These are phyloP conservation scores for Ophiorrhiza pumila DNA, from an alignment of 257 asterid species.

Conservation along the genomic window DNA sequence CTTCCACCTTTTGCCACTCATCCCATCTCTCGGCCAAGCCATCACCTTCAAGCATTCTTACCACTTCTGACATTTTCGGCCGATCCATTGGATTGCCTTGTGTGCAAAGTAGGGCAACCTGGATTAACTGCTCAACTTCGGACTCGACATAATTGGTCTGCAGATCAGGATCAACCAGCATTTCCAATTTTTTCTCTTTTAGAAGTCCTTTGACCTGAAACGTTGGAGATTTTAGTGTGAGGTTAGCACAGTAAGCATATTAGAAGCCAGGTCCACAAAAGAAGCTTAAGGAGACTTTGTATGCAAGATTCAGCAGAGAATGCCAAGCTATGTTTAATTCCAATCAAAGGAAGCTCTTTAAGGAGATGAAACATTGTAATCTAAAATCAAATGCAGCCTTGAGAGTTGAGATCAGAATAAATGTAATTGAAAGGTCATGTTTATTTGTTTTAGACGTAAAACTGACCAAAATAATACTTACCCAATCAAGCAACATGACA, in stretches of 20 bases:
- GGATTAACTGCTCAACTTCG: slow-evolving; percentile 54
- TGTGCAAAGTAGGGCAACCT: slow-evolving; percentile 49
- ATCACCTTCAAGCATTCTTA: slow-evolving; percentile 51
- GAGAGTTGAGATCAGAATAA: neutral
- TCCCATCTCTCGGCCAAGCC: slow-evolving; percentile 58
- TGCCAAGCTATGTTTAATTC: neutral
- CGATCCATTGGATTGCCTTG: slow-evolving; percentile 52
- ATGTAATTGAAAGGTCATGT: neutral
- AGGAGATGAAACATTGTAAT: neutral
- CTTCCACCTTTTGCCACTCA: slow-evolving; percentile 62
- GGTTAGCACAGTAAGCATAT: neutral
- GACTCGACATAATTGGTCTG: slow-evolving; percentile 40
- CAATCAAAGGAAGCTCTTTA: neutral
- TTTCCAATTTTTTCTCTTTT: slow-evolving; percentile 45
- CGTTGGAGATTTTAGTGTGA: neutral
- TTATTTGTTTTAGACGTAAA: neutral
- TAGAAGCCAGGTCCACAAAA: neutral
- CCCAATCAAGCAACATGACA: slow-evolving; percentile 62
- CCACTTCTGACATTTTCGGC: slow-evolving; percentile 58
- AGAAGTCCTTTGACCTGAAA: slow-evolving; percentile 53
- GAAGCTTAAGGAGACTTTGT: neutral
- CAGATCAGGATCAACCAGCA: slow-evolving; percentile 55
- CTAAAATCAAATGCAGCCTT: neutral
- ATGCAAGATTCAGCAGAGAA: neutral
- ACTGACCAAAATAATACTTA: slow-evolving; percentile 13